These are phyloP conservation scores for Colletotrichum echinochloae DNA, from an alignment of 2,329 filamentous ascomycete species.

Conservation along the genomic window DNA sequence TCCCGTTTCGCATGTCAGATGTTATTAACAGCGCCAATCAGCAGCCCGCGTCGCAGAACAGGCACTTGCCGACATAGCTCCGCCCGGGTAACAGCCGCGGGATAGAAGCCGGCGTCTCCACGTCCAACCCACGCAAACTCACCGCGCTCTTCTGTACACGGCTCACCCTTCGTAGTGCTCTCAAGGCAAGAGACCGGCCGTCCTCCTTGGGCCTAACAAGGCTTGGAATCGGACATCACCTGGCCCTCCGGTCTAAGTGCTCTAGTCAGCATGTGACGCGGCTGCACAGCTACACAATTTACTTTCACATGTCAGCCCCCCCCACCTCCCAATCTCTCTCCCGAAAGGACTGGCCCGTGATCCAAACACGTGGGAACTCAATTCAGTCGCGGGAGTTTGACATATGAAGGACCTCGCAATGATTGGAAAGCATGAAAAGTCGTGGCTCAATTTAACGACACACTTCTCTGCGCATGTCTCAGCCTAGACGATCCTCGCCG, in stretches of 20 bases:
- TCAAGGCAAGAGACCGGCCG: not conserved
- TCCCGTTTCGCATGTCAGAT: constrained; percentile 30
- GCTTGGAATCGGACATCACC: constrained; percentile 24
- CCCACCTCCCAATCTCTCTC: not conserved
- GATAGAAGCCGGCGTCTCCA: not conserved
- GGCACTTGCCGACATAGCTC: constrained; percentile 5
- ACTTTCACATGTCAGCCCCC: constrained; percentile 5
- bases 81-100: not conserved
- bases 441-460: not conserved
- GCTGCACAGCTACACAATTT: constrained; percentile 3
- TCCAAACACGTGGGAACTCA: not conserved
- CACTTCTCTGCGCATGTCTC: not conserved
- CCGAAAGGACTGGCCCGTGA: not conserved
- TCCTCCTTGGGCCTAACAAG: not conserved
- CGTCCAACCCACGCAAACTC: not conserved
- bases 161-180: not conserved
- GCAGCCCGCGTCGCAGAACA: constrained; percentile 8
- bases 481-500: not conserved
- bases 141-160: not conserved
- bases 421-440: not conserved
- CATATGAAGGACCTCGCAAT: not conserved
- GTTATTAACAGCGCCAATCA: constrained; percentile 38
- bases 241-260: constrained; percentile 12
- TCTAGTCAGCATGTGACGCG: constrained; percentile 31
- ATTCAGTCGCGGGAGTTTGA: too few relatives aligned